Evolutionary conservation across 2,329 filamentous ascomycete genomes (phyloP), one percentile per base, ranked within the genome.

Genomic region (Tolypocladium ovalisporum): DNA sequence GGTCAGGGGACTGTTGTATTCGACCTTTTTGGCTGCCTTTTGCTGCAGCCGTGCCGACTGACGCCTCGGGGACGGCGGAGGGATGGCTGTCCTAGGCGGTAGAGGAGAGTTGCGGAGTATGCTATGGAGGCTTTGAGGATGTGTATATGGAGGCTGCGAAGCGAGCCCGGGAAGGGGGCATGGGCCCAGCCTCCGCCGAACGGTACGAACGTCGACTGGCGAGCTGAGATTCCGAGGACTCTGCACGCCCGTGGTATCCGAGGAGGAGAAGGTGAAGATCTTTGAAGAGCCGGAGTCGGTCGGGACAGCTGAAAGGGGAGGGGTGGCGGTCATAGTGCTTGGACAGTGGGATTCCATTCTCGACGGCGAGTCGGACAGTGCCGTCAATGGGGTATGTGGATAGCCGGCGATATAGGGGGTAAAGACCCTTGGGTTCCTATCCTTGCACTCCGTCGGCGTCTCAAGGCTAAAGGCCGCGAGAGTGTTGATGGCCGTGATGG

Each of bases 81-180:
- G 78, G 36, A 73, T 71, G 3, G 79, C 74, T 24, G 71, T 79
- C 3, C 73, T 69, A 1, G 81, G 79, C 24, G 82, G 81, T 8
- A 86, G 73, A 22, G 84, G 84, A 5, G 84, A 87, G 73, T 87
- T 87, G 56, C 83, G 80, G 27, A 87, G 76, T 63, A 87, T 87
- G 68, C 82, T 85, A 66, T 81, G 83, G 12, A 86, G 76, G 47
- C 75, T 73, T 57, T 77, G 77, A 37, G 83, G 79, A 60, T 83
- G 83, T 1, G 74, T 79, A 63, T 87, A 86, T 2, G 84, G 84
- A 19, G 57, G 58, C 13, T 54, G 54, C 15, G 42, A 10, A 36
- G 24, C 27, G 15, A 35, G 22, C 17, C 27, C 19, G 12, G 54
- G 15, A 10, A 27, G 39, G 24, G 52, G 47, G 22, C 29, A 39